Base-by-base conservation (phyloP, 2,329 filamentous ascomycete species). In the Ascochyta lentis region DNA sequence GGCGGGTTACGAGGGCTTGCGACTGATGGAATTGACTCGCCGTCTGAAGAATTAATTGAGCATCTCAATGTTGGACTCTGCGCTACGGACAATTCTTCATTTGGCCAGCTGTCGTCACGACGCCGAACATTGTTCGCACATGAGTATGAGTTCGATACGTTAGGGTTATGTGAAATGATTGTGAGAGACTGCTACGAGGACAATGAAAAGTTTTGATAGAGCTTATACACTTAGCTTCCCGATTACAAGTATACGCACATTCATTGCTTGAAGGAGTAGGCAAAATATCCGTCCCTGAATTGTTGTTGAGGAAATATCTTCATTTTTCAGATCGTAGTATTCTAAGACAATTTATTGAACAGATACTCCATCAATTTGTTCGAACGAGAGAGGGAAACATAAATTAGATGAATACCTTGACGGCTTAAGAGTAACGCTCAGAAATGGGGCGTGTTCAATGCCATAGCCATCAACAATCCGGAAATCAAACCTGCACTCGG, bases 391-490 rank as follows among this genome's bases (percentile, higher is more conserved):
- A 24, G 4, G 19, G 16, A 12, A 13, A 13, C 8, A 19, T 19
- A 19, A 2, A 19, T 19, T 19, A 19, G 3, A 19, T 2, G 19
- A 19, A 13, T 1, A 13, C 15, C 12, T 10, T 26, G 13, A 3
- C 4, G 27, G 8, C 8, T 15, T 6, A 0, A 4, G n/a, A 24
- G 6, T 34, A 31, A 5, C 19, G 3, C 13, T 16, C 57, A 69
- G 29, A 72, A 74, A 42, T 77, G 74, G 37, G 77, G 78, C 3
- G 76, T 67, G 57, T 80, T 79, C 43, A 80, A 54, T 3, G 76
- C 76, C 72, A 79, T 76, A 19, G 72, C 56, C 53, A 76, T 77
- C 4, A 79, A 22, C 22, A 78, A 43, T 0, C 78, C 78, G 6
- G 76, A 62, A 13, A 79, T 64, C 41, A 78, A 58, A 24, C 76